Percentiles rank a stretch among this genome's conserved stretches.
Evolutionary conservation across 2,329 filamentous ascomycete genomes (phyloP).

Genomic region (Neonectria coccinea): DNA sequence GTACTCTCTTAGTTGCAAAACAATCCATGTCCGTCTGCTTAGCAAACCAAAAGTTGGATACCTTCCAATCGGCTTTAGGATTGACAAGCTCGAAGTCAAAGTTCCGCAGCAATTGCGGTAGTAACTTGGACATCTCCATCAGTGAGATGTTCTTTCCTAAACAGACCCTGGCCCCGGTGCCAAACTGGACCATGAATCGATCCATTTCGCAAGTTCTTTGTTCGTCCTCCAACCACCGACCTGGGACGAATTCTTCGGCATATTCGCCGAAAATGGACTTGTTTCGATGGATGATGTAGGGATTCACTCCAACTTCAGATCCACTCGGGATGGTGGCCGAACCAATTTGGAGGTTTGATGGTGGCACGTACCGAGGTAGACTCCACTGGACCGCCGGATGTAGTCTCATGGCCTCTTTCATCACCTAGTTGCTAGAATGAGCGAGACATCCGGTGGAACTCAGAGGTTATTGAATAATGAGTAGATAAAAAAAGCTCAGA

Average conservation of each 20-base stretch:
- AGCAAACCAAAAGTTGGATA: constrained; percentile 17
- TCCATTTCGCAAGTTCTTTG: constrained; percentile 10
- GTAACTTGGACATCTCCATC: constrained; percentile 24
- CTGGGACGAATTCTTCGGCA: constrained; percentile 13
- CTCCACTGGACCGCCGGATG: constrained; percentile 22
- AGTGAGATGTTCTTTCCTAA: constrained; percentile 21
- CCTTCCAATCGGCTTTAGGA: constrained; percentile 1
- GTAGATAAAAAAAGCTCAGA: background rate
- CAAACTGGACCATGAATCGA: constrained; percentile 18
- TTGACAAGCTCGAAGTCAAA: constrained; percentile 19
- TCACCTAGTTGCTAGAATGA: background rate
- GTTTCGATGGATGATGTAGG: constrained; percentile 17
- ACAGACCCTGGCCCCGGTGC: constrained; percentile 9
- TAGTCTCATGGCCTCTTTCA: constrained; percentile 26
- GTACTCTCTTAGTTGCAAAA: background rate
- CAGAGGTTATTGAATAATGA: too few species aligned
- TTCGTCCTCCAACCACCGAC: constrained; percentile 20
- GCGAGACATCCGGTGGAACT: too few species aligned
- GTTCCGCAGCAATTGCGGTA: constrained; percentile 17
- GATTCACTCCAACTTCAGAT: constrained; percentile 19
- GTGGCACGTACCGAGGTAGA: constrained; percentile 16
- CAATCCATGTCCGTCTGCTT: constrained; percentile 16
- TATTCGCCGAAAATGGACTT: constrained; percentile 17
- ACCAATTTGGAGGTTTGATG: constrained; percentile 3
- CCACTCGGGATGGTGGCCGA: constrained; percentile 9